phyloP scores from a whole-genome alignment of 345 rosid species.

The Toxicodendron radicans region DNA sequence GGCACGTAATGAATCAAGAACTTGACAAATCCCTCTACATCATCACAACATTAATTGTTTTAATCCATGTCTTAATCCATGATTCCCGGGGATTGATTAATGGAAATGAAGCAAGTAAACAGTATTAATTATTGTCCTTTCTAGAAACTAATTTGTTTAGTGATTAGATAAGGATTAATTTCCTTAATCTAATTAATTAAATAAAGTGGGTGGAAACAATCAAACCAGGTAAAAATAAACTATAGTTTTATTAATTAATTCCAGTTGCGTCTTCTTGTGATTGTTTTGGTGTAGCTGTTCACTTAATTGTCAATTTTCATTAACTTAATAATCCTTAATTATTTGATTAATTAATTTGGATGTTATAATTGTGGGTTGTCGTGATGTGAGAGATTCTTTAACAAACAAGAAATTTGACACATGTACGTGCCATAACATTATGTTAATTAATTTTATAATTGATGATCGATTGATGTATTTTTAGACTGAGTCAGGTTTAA shows the following conservation, averaged over 20 bases:
- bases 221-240: not conserved
- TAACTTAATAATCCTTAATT: not conserved
- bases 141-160: not conserved
- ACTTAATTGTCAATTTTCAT: conserved; percentile 10
- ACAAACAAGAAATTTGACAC: not conserved
- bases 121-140: not conserved
- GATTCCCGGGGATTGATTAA: conserved; percentile 7
- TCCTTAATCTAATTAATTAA: not conserved
- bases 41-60: conserved; percentile 6
- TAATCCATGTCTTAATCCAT: conserved; percentile 3
- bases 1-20: not conserved
- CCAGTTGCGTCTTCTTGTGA: conserved; percentile 10
- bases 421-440: not conserved
- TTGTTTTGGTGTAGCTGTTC: conserved; percentile 10
- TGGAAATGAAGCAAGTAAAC: not conserved
- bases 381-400: not conserved
- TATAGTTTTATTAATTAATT: no score
- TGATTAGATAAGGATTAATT: not conserved
- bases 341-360: not conserved
- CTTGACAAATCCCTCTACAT: not conserved
- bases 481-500: no score
- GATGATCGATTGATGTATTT: no score
- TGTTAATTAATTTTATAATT: not conserved
- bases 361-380: conserved; percentile 2
- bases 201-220: not conserved